Conservation (phyloP, 1,284 basidiomycete species). For the Puccinia novopanici region DNA sequence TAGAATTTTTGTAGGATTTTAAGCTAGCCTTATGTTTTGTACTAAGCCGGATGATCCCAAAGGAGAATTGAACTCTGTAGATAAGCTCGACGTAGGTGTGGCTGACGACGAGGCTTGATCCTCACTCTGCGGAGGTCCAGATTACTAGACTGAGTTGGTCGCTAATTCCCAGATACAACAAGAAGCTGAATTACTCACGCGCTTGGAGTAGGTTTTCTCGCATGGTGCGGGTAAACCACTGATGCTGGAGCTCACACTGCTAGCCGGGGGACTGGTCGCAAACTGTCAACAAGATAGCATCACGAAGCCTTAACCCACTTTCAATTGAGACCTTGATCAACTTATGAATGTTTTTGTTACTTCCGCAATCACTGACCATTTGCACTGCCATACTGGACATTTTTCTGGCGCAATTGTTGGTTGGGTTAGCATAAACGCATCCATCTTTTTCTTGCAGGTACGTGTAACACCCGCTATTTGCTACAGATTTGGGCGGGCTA, state of each 20-base stretch:
- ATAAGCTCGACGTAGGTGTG: background rate
- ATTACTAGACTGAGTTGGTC: background rate
- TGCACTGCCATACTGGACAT: slow-evolving; percentile 26
- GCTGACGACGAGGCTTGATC: background rate
- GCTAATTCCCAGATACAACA: background rate
- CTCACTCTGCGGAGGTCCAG: background rate
- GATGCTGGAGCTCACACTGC: slow-evolving; percentile 4
- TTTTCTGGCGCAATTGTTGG: slow-evolving; percentile 21
- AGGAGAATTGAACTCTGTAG: background rate
- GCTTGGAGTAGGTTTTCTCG: slow-evolving; percentile 6
- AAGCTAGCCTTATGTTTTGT: background rate
- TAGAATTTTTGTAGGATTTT: background rate
- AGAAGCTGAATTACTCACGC: slow-evolving; percentile 1
- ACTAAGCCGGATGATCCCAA: background rate
- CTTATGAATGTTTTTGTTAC: background rate
- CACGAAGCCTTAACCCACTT: background rate
- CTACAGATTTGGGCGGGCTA: background rate
- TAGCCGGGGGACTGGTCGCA: background rate
- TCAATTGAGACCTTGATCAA: too few relatives aligned
- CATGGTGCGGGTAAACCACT: background rate
- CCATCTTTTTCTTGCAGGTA: slow-evolving; percentile 7
- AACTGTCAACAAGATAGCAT: slow-evolving; percentile 4
- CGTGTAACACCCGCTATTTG: slow-evolving; percentile 15
- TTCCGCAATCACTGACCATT: background rate
- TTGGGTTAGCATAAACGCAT: slow-evolving; percentile 22